Evolutionary conservation across 2,329 filamentous ascomycete species (phyloP).

Genomic region (Talaromyces pinophilus): DNA sequence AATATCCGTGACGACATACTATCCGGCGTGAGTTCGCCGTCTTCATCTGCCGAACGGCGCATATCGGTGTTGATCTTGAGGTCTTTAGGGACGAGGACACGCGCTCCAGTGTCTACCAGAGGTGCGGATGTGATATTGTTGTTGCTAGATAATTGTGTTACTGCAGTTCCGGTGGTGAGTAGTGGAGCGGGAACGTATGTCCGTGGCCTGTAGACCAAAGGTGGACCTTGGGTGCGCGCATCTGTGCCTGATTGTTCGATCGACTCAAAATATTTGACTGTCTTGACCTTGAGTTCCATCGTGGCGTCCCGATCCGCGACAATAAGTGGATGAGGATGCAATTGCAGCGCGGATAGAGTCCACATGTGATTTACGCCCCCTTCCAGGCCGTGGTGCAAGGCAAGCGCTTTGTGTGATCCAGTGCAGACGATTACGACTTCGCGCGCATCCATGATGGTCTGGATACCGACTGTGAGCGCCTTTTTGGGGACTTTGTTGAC

Average conservation of each 20-base stretch:
- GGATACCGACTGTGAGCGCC: constrained; percentile 81
- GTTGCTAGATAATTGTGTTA: constrained; percentile 10
- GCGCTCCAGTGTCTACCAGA: constrained; percentile 30
- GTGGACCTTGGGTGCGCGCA: constrained; percentile 46
- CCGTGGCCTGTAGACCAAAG: constrained; percentile 43
- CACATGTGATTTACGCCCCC: constrained; percentile 87
- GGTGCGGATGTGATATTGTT: constrained; percentile 29
- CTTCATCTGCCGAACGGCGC: constrained; percentile 38
- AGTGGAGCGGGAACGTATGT: constrained; percentile 40
- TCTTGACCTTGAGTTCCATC: constrained; percentile 71
- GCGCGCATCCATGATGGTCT: constrained; percentile 76
- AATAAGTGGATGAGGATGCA: constrained; percentile 79
- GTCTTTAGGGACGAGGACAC: constrained; percentile 38
- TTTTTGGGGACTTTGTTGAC: constrained; percentile 73
- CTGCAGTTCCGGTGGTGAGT: constrained; percentile 25
- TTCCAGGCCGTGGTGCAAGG: constrained; percentile 78
- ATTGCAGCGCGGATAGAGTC: constrained; percentile 78
- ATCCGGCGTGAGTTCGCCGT: constrained; percentile 49
- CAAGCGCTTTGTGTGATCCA: constrained; percentile 76
- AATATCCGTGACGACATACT: constrained; percentile 52
- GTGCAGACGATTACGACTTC: constrained; percentile 83
- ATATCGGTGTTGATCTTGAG: constrained; percentile 50
- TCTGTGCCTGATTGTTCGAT: constrained; percentile 65
- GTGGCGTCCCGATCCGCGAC: constrained; percentile 81
- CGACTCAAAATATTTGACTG: constrained; percentile 71